These are phyloP conservation scores for Thielaviopsis populi DNA, from an alignment of 2,329 filamentous ascomycete species.

Conservation along the genomic window DNA sequence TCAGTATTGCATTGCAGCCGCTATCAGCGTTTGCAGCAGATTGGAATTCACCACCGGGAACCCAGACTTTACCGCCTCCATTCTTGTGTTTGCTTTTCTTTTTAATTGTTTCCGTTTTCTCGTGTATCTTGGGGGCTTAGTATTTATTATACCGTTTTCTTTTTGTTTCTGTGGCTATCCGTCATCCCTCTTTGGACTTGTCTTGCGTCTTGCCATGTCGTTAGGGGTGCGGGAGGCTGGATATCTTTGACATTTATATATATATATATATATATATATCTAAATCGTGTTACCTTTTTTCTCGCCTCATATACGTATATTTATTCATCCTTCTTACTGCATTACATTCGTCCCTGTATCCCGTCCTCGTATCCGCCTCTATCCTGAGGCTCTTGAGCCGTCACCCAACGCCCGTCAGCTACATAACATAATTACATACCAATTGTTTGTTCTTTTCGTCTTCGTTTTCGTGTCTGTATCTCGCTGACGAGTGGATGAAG, in stretches of 20 bases:
- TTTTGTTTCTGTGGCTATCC: background rate
- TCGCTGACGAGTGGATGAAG: background rate
- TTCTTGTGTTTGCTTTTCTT: conserved; percentile 5
- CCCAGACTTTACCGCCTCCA: conserved; percentile 3
- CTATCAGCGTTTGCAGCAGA: background rate
- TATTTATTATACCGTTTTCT: background rate
- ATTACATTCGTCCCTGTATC: background rate
- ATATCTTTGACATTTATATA: background rate
- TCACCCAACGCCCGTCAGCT: background rate
- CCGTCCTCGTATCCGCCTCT: background rate
- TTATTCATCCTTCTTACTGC: background rate
- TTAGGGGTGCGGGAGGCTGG: background rate
- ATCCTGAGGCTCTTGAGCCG: background rate
- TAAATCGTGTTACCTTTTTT: background rate
- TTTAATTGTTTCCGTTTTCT: background rate
- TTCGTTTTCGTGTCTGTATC: background rate
- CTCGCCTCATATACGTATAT: background rate
- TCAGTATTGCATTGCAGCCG: background rate
- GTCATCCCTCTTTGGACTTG: background rate
- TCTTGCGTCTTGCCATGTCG: background rate
- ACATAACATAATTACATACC: background rate
- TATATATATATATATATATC: background rate
- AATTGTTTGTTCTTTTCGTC: background rate
- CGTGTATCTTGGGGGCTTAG: background rate
- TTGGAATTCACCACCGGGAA: conserved; percentile 1